These are phyloP conservation scores for Trichophyton benhamiae DNA, from an alignment of 2,329 filamentous ascomycete genomes.

Conservation along the genomic window DNA sequence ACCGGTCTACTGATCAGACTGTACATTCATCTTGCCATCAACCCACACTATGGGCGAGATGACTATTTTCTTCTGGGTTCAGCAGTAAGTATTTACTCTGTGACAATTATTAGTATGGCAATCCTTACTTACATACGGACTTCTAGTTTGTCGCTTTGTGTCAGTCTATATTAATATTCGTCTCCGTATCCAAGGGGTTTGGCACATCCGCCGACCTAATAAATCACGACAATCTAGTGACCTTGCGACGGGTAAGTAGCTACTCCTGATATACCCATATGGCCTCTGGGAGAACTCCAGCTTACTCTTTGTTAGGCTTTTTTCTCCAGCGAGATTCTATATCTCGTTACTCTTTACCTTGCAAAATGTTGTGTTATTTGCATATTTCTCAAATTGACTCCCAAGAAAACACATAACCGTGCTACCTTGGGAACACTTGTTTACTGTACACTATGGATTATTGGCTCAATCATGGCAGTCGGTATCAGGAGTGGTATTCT, in stretches of 20 bases:
- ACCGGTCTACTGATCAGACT: constrained; percentile 27
- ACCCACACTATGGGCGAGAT: constrained; percentile 23
- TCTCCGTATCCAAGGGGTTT: constrained; percentile 22
- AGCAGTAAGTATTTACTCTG: constrained; percentile 17
- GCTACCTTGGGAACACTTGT: constrained; percentile 26
- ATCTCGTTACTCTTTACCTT: constrained; percentile 31
- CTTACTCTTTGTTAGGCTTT: constrained; percentile 19
- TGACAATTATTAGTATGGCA: background rate
- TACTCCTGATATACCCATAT: background rate
- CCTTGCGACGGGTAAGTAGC: constrained; percentile 20
- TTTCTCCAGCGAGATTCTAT: constrained; percentile 32
- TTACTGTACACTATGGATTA: constrained; percentile 26
- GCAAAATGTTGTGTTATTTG: constrained; percentile 32
- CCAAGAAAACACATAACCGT: constrained; percentile 29
- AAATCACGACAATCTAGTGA: constrained; percentile 14
- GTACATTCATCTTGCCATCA: constrained; percentile 26
- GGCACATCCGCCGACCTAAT: constrained; percentile 24
- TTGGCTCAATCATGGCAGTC: constrained; percentile 31
- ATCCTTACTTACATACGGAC: background rate
- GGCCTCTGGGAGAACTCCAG: background rate
- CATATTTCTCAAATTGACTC: constrained; percentile 36
- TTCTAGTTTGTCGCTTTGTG: constrained; percentile 20
- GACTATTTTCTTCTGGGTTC: constrained; percentile 24
- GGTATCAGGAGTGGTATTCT: constrained; percentile 27
- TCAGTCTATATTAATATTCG: constrained; percentile 23